Base-by-base conservation (phyloP, 106 monocot species). In the Dioscorea dumetorum region DNA sequence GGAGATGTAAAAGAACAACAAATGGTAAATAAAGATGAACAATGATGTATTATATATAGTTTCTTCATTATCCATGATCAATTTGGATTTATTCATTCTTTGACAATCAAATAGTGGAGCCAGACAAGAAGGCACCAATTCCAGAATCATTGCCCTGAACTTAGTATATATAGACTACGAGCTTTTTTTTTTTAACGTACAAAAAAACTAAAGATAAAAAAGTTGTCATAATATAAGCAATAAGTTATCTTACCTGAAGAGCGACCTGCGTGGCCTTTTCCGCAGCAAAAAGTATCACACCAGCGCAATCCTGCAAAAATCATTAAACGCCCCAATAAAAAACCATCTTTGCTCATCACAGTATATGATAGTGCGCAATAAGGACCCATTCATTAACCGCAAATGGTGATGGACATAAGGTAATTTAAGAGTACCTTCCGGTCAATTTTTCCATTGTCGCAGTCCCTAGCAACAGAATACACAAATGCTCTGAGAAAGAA, bases 221-320 rank as follows among this genome's bases (percentile, higher is more conserved):
- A 28, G 28, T 28, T 28, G 1, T 28, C 28, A 10, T 41, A 41
- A 41, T 41, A 41, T 10, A 0, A 41, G 41, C 10, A 41, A 41
- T 41, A 34, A 22, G 51, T 50, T 35, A 8, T 68, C 21, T 70
- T 75, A 91, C 95, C 95, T 95, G 91, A 66, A 95, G 95, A 33
- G 95, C 95, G 69, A 95, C 95, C 74, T 95, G 95, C 7, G 95
- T 95, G 48, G 95, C 95, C n/a, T 80, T 95, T 80, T 95, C 95
- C 22, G 95, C 91, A 73, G 95, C 83, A 70, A 84, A 63, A 72
- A 95, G 95, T 50, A 95, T 95, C 28, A 84, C 88, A 6, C 95
- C 95, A 4, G 95, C 95, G 69, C 95, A 95, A 33, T 95, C 95
- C 95, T 95, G 58, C 22, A 74, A n/a, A 62, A 62, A 6, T 18